Evolutionary conservation across 257 asterid genomes (phyloP), one percentile per base, ranked within the genome.

Genomic region (Petunia secreta): DNA sequence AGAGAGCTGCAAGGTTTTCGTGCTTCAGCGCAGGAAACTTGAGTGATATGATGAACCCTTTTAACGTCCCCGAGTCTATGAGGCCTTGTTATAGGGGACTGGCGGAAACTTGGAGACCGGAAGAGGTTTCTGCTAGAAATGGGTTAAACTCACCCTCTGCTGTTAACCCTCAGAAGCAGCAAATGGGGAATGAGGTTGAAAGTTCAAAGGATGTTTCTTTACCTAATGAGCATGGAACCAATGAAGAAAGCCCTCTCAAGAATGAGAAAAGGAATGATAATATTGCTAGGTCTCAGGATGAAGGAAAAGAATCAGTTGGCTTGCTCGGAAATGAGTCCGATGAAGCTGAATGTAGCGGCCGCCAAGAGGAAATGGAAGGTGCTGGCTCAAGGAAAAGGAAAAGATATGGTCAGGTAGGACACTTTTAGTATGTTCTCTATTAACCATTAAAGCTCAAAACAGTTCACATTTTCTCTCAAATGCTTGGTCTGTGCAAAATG

Each of bases 1-100:
- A 94, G 82, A 83, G 99, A 84, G 99, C 98, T 2, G 98, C 97
- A 2, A 89, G 95, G 80, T 91, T 88, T 81, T 96, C 99, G 1
- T 91, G 97, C 90, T 96, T 96, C 64, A 81, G 89, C 79, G 93
- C 96, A 83, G 99, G 95, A 80, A 90, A 83, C 84, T 85, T 91
- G 5, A 86, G 84, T 5, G 90, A 90, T 77, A 80, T 88, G 84
- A 76, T 88, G 88, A 91, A 83, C 83, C 88, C 92, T 8, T 84
- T 89, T 50, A 63, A 77, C 8, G 9, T 77, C 52, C 81, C 85
- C 5, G 90, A 88, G 75, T 60, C 85, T 13, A 0, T 84, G 25
- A 87, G 80, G 82, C 88, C 91, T 10, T 89, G 69, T 74, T 50
- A 88, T n/a, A 87, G 85, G 62, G 85, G 86, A 58, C 75, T 84